A percentile compares a stretch with the other conserved stretches of the same genome.
These are phyloP conservation scores for Trichocladium antarcticum DNA, from an alignment of 495 filamentous ascomycete genomes.

Conservation along the genomic window DNA sequence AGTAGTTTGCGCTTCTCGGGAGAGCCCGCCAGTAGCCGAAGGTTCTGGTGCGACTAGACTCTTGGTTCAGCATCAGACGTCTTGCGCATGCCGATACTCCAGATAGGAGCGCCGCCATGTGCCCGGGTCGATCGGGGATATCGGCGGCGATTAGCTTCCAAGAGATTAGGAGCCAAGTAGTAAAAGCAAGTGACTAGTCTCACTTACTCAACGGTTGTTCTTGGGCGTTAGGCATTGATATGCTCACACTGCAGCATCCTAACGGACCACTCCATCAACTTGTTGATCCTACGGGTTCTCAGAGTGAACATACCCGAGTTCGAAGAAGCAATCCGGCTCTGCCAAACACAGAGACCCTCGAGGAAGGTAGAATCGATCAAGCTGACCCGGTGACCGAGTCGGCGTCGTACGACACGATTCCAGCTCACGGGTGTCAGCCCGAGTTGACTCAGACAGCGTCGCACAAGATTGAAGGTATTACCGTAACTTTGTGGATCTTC, in stretches of 20 bases:
- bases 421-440: not conserved
- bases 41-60: not conserved
- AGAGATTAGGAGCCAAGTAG: too few species aligned
- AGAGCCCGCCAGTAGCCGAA: slow-evolving; percentile 1
- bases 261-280: too few species aligned
- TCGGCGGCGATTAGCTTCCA: too few species aligned
- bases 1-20: slow-evolving; percentile 11
- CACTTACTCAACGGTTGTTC: too few species aligned
- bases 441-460: not conserved
- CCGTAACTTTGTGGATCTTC: not conserved
- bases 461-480: not conserved
- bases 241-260: too few species aligned
- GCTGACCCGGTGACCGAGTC: not conserved
- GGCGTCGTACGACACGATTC: not conserved
- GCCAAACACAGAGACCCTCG: too few species aligned
- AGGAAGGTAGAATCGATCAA: not conserved
- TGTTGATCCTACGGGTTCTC: too few species aligned
- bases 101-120: too few species aligned
- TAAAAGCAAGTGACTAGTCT: too few species aligned
- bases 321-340: too few species aligned
- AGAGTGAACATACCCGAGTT: too few species aligned
- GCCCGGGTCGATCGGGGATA: not conserved
- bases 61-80: slow-evolving; percentile 6
- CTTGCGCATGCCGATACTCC: not conserved
- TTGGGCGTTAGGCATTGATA: too few species aligned